phyloP scores from a whole-genome alignment of 768 basidiomycete genomes.

The Sporobolomyces phaffii region DNA sequence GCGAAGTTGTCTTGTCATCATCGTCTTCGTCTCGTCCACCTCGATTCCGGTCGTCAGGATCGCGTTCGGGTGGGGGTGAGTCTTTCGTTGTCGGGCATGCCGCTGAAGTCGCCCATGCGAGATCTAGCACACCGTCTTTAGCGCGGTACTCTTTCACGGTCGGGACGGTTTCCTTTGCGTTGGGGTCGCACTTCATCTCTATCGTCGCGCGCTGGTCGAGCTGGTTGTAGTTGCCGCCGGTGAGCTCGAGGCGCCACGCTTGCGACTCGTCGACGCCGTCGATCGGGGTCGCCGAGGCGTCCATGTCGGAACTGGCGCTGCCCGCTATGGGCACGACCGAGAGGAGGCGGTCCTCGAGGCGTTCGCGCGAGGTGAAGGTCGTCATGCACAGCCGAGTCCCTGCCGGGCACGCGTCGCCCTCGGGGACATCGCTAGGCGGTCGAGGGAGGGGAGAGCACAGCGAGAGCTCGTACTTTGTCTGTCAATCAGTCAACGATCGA shows the following conservation, averaged over 20 bases:
- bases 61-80: slow-evolving; percentile 25
- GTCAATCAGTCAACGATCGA: neutral
- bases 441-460: slow-evolving; percentile 36
- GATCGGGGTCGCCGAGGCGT: slow-evolving; percentile 30
- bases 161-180: slow-evolving; percentile 48
- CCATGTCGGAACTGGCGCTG: slow-evolving; percentile 40
- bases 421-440: slow-evolving; percentile 1
- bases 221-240: slow-evolving; percentile 21
- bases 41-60: no score
- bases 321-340: slow-evolving; percentile 69
- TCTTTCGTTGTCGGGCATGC: slow-evolving; percentile 54
- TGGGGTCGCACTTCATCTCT: slow-evolving; percentile 24
- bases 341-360: slow-evolving; percentile 57
- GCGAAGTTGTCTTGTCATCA: slow-evolving; percentile 38
- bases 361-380: slow-evolving; percentile 58
- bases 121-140: slow-evolving; percentile 49
- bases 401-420: slow-evolving; percentile 35
- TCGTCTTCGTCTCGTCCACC: slow-evolving; percentile 33
- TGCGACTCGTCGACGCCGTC: slow-evolving; percentile 1
- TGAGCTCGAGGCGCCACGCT: slow-evolving; percentile 19
- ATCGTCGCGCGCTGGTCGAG: slow-evolving; percentile 20
- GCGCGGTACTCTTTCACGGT: slow-evolving; percentile 59
- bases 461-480: slow-evolving; percentile 36
- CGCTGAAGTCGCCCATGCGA: slow-evolving; percentile 61
- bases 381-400: slow-evolving; percentile 67